Evolutionary conservation across 441 rosid species (phyloP).

Genomic region (Bocquillonia castaneifolia): DNA sequence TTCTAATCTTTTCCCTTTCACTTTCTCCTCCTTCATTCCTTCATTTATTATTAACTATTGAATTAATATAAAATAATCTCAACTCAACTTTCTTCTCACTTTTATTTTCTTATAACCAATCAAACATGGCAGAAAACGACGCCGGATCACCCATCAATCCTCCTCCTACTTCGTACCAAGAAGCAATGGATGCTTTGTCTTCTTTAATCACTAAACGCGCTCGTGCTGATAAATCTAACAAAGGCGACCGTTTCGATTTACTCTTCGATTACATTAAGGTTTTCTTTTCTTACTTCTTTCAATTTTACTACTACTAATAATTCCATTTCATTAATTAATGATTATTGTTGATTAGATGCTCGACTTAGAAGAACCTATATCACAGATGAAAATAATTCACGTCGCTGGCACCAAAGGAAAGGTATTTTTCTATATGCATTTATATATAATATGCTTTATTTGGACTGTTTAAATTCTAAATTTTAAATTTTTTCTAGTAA

Average conservation of each 20-base stretch:
- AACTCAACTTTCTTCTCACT: too few relatives aligned
- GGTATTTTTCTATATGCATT: conserved; percentile 33
- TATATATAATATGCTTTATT: not conserved
- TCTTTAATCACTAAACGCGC: conserved; percentile 79
- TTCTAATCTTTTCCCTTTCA: not conserved
- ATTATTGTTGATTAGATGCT: conserved; percentile 44
- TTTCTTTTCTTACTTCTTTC: not conserved
- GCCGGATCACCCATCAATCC: conserved; percentile 25
- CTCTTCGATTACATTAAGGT: conserved; percentile 83
- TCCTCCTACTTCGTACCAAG: conserved; percentile 44
- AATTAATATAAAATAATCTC: too few relatives aligned
- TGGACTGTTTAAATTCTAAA: not conserved
- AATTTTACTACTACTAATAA: not conserved
- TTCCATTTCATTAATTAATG: too few relatives aligned
- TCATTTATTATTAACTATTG: too few relatives aligned
- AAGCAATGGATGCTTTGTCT: conserved; percentile 76
- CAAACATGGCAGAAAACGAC: conserved; percentile 27
- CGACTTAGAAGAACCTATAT: conserved; percentile 72
- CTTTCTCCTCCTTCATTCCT: not conserved
- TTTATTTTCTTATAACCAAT: conserved; percentile 1
- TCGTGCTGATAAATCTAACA: conserved; percentile 83
- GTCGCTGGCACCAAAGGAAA: conserved; percentile 98
- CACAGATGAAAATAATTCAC: conserved; percentile 78
- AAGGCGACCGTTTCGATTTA: conserved; percentile 74
- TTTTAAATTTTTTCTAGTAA: not conserved